These are phyloP conservation scores for Trichaptum fuscoviolaceum DNA, from an alignment of 768 basidiomycete species.

Conservation along the genomic window DNA sequence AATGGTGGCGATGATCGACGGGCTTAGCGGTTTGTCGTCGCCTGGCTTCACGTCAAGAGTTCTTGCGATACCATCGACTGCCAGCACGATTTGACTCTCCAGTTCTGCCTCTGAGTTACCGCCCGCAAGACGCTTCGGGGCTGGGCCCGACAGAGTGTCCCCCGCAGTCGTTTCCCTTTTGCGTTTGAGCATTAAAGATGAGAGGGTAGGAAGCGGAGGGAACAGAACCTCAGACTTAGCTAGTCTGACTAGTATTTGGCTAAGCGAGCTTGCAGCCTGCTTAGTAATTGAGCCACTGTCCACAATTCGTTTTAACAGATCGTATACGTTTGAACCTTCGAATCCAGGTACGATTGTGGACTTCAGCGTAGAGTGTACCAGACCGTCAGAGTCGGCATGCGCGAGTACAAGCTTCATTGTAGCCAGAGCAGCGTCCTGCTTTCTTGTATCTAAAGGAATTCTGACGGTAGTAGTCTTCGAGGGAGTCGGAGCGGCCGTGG, in stretches of 20 bases:
- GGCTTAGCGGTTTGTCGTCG: conserved; percentile 42
- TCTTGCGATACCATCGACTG: conserved; percentile 51
- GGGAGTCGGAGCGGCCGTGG: conserved; percentile 6
- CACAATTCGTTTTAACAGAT: conserved; percentile 47
- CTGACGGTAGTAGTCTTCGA: conserved; percentile 11
- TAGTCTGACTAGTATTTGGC: conserved; percentile 56
- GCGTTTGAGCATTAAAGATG: conserved; percentile 50
- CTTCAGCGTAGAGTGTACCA: conserved; percentile 50
- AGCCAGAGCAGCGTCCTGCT: conserved; percentile 52
- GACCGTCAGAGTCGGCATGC: conserved; percentile 49
- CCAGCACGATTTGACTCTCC: conserved; percentile 52
- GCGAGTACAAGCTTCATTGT: conserved; percentile 63
- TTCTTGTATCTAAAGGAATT: conserved; percentile 23
- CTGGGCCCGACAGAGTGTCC: conserved; percentile 32
- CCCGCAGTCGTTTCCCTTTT: conserved; percentile 44
- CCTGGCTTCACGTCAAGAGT: conserved; percentile 36
- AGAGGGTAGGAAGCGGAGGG: conserved; percentile 37
- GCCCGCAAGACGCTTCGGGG: conserved; percentile 40
- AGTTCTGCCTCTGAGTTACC: conserved; percentile 35
- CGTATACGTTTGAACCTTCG: conserved; percentile 46
- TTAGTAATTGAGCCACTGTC: conserved; percentile 44
- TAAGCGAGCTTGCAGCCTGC: conserved; percentile 49
- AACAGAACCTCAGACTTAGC: conserved; percentile 65
- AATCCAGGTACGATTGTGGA: conserved; percentile 45
- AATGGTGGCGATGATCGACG: conserved; percentile 61